Base-by-base conservation (phyloP, 495 filamentous ascomycete species). In the Penicillium bialowiezense region DNA sequence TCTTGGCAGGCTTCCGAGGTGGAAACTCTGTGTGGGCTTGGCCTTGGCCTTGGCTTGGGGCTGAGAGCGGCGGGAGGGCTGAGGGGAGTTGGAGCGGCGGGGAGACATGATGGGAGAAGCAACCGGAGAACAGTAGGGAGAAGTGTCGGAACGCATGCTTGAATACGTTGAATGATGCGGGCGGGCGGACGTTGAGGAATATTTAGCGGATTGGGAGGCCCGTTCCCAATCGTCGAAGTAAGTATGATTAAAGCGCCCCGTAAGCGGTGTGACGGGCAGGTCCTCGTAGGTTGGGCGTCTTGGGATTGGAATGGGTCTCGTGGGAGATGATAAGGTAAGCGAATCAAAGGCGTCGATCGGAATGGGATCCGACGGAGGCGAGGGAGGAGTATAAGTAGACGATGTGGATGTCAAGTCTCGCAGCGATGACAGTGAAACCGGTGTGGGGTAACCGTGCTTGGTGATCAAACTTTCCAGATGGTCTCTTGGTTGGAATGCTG, bases 401-500 rank as follows among this genome's bases (percentile, higher is more conserved):
- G 78, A 76, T 19, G 86, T 91, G 39, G 89, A 89, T 52, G 70
- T 75, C 41, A 71, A 71, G 58, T 88, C 91, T 44, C 91, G 86
- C 78, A 76, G 73, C 41, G 90, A 95, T 54, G 83, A 84, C 13
- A 69, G 75, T 51, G 87, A 92, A 70, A 90, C 87, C 53, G 69
- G 70, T 51, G 70, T 72, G 62, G 70, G 72, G 64, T 68, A 68
- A 40, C 70, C 70, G 70, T 73, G 70, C 52, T 66, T 69, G 42
- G 62, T 57, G 47, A 73, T 70, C 54, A 72, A 86, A 43, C 84
- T 91, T 61, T 91, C 86, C 48, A 87, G 87, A 41, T 68, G 91
- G 38, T 79, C 74, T 44, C 88, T 86, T 21, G 90, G 89, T 63
- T 85, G 86, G 36, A 86, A 84, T 80, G 82, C 85, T 51, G 78